Conservation (phyloP, 129 eudicot species). For the Heracleum sosnowskyi region DNA sequence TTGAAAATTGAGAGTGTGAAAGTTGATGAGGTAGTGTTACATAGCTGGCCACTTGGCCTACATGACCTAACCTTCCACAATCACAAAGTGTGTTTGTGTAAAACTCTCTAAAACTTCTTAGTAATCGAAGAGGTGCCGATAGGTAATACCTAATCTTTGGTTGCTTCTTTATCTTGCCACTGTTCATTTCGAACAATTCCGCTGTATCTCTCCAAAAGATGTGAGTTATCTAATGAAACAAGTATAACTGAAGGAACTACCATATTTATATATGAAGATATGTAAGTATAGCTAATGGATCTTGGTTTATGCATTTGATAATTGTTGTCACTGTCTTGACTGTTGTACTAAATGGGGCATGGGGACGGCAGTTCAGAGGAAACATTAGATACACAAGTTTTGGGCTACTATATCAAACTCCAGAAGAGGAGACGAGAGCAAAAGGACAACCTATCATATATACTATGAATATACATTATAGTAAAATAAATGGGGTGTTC, state of each 20-base stretch:
- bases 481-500: too few relatives aligned
- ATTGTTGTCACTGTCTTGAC: not conserved
- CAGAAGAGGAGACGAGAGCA: not conserved
- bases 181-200: not conserved
- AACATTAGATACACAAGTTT: not conserved
- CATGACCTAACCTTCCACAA: slow-evolving; percentile 13
- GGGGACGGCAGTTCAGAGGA: not conserved
- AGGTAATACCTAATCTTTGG: slow-evolving; percentile 11
- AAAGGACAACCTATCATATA: not conserved
- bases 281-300: not conserved
- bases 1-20: not conserved
- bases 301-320: not conserved
- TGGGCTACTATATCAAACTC: not conserved
- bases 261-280: not conserved
- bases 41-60: slow-evolving; percentile 3
- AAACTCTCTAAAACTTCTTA: slow-evolving; percentile 11
- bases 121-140: slow-evolving; percentile 7
- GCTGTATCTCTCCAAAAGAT: not conserved
- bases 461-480: not conserved
- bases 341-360: not conserved
- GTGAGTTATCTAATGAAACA: not conserved
- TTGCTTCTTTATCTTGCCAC: not conserved
- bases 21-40: not conserved
- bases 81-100: slow-evolving; percentile 19
- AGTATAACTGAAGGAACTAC: not conserved